Conservation (phyloP, 306 rosid species). For the Mucuna pruriens region DNA sequence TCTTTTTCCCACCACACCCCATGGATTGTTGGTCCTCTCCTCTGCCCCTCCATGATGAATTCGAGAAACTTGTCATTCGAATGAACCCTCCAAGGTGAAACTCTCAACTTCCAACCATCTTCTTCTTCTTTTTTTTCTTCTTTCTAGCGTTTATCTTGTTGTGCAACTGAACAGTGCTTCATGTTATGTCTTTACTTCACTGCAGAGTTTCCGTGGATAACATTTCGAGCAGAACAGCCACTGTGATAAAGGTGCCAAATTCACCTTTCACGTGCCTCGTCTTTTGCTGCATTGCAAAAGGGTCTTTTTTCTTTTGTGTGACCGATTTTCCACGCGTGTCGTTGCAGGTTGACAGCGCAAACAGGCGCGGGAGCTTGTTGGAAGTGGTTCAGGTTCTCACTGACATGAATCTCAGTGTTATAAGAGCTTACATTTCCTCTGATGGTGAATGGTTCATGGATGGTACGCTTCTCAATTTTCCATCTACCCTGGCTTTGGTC, state of each 20-base stretch:
- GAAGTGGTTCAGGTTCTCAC: constrained; percentile 94
- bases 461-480: constrained; percentile 57
- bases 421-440: constrained; percentile 95
- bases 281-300: constrained; percentile 33
- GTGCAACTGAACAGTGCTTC: neutral
- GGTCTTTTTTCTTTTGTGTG: constrained; percentile 30
- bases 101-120: neutral
- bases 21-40: constrained; percentile 89
- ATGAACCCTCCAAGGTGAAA: constrained; percentile 91
- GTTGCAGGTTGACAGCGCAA: constrained; percentile 90
- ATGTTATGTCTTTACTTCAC: neutral
- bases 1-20: constrained; percentile 3
- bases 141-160: constrained; percentile 2
- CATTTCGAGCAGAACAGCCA: constrained; percentile 64
- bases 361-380: constrained; percentile 87
- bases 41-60: constrained; percentile 69
- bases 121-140: neutral
- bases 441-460: constrained; percentile 99
- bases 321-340: neutral
- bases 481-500: neutral
- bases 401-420: constrained; percentile 80
- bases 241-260: constrained; percentile 76
- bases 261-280: neutral
- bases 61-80: constrained; percentile 79
- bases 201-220: constrained; percentile 91